A percentile compares a stretch with the other conserved stretches of the same genome.
These are phyloP conservation scores for Nicotiana benthamiana DNA, from an alignment of 257 asterid genomes.

Conservation along the genomic window DNA sequence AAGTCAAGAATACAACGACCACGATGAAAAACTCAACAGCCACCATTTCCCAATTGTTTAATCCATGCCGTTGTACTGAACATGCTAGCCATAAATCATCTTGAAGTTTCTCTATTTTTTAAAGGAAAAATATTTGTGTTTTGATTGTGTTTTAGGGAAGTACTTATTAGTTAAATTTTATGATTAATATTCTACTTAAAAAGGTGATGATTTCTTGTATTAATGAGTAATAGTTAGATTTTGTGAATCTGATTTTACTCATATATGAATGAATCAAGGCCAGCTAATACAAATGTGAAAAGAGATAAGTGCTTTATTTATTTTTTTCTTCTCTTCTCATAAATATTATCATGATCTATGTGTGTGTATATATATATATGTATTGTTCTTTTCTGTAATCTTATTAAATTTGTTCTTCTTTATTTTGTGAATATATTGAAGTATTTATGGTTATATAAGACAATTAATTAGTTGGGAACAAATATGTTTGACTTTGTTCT, in stretches of 20 bases:
- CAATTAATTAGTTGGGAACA: too few species aligned
- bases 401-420: neutral
- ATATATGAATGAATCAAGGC: neutral
- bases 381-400: neutral
- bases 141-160: neutral
- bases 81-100: neutral
- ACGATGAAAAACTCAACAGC: neutral
- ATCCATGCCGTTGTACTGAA: neutral
- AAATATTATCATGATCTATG: too few species aligned
- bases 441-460: neutral
- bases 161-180: neutral
- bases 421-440: neutral
- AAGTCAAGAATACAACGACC: neutral
- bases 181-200: neutral
- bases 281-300: neutral
- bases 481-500: too few species aligned
- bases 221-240: neutral
- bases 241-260: neutral
- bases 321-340: too few species aligned
- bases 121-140: too few species aligned
- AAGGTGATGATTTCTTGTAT: neutral
- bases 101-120: neutral
- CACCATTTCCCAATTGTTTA: neutral
- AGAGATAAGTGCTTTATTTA: neutral
- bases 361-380: too few species aligned